phyloP scores from a whole-genome alignment of 345 rosid genomes.

The Gossypium stocksii region DNA sequence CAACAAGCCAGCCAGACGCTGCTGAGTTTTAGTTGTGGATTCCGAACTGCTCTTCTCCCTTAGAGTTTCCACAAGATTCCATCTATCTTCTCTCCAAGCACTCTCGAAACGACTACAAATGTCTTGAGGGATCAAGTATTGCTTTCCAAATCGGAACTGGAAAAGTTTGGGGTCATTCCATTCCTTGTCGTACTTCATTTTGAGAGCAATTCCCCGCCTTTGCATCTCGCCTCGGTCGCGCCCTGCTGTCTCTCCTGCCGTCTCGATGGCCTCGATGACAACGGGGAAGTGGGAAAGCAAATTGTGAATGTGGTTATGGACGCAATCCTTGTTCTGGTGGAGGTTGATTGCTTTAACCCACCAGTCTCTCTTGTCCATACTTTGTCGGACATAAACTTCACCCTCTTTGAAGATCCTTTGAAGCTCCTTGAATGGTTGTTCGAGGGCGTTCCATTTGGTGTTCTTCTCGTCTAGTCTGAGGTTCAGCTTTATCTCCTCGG shows the following conservation, averaged over 20 bases:
- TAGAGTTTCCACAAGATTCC: slow-evolving; percentile 66
- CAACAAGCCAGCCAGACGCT: slow-evolving; percentile 54
- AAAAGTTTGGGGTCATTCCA: slow-evolving; percentile 81
- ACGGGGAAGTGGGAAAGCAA: slow-evolving; percentile 61
- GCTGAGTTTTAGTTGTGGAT: slow-evolving; percentile 52
- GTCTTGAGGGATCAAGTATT: slow-evolving; percentile 61
- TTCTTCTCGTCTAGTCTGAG: slow-evolving; percentile 75
- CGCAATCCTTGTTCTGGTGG: slow-evolving; percentile 75
- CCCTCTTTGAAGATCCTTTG: slow-evolving; percentile 78
- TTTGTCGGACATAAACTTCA: slow-evolving; percentile 63
- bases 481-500: slow-evolving; percentile 66
- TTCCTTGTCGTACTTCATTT: slow-evolving; percentile 65
- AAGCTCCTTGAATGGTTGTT: slow-evolving; percentile 71
- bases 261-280: slow-evolving; percentile 74
- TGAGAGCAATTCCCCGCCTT: slow-evolving; percentile 54
- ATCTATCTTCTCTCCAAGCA: slow-evolving; percentile 72
- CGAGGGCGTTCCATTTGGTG: slow-evolving; percentile 89
- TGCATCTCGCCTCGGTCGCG: slow-evolving; percentile 74
- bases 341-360: slow-evolving; percentile 68
- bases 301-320: slow-evolving; percentile 80
- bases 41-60: slow-evolving; percentile 45
- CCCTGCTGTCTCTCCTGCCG: slow-evolving; percentile 77
- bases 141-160: slow-evolving; percentile 71
- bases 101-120: slow-evolving; percentile 44
- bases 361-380: slow-evolving; percentile 75